Conservation (phyloP, 1,284 basidiomycete genomes). For the Cryptococcus sp. region DNA sequence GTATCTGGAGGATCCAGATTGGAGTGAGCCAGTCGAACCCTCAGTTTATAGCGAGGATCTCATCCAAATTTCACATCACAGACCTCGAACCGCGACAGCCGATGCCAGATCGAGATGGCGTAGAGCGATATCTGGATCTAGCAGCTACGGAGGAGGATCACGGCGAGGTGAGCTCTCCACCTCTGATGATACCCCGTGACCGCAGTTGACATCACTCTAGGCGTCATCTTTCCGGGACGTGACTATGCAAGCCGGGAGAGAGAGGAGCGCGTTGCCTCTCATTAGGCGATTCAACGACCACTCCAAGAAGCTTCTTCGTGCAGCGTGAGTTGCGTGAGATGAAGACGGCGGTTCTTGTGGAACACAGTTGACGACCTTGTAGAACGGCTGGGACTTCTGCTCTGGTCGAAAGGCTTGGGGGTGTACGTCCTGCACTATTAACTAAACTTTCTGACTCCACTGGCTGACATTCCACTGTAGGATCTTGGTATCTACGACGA, state of each 20-base stretch:
- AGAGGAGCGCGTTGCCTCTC: conserved; percentile 79
- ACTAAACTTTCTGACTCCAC: not conserved
- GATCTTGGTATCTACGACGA: conserved; percentile 56
- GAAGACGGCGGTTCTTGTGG: too few species aligned
- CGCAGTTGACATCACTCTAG: conserved; percentile 48
- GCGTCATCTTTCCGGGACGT: conserved; percentile 82
- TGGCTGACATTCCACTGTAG: conserved; percentile 10
- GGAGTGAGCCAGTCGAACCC: conserved; percentile 58
- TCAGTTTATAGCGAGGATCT: conserved; percentile 3
- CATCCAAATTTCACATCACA: conserved; percentile 39
- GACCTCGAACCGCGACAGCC: conserved; percentile 75
- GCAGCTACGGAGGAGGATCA: conserved; percentile 90
- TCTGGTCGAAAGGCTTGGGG: not conserved
- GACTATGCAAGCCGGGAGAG: conserved; percentile 93
- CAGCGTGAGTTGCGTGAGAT: conserved; percentile 23
- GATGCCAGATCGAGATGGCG: conserved; percentile 57
- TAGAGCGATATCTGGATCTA: conserved; percentile 78
- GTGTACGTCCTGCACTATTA: not conserved
- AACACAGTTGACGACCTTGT: not conserved
- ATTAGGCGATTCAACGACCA: conserved; percentile 98
- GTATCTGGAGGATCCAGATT: conserved; percentile 91
- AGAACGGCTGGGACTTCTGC: not conserved
- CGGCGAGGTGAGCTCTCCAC: conserved; percentile 59
- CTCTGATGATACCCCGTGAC: not conserved
- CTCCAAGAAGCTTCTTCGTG: conserved; percentile 71